Conservation (phyloP, 2,329 filamentous ascomycete genomes). For the Exophiala viscosa region DNA sequence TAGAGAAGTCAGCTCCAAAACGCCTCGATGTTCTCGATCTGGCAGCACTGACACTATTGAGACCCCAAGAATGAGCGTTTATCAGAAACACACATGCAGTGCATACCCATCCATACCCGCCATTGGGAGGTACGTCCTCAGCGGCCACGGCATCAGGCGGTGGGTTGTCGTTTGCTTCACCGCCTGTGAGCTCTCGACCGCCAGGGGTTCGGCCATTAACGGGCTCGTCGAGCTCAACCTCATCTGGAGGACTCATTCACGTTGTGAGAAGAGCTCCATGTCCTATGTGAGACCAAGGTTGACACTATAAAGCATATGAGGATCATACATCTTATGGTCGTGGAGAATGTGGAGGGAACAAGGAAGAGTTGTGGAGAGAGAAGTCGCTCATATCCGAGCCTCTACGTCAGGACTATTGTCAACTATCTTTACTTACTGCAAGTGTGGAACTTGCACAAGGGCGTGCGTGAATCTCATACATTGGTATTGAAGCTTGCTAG, state of each 20-base stretch:
- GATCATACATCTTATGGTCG: no score
- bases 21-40: neutral
- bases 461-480: no score
- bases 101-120: conserved; percentile 35
- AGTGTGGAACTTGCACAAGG: no score
- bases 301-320: no score
- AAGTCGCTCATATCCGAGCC: no score
- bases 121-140: conserved; percentile 24
- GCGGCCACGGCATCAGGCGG: conserved; percentile 13
- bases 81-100: conserved; percentile 29
- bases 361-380: no score
- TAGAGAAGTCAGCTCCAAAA: neutral
- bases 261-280: no score
- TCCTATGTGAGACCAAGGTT: no score
- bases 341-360: no score
- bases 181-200: neutral
- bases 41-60: conserved; percentile 24
- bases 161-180: neutral
- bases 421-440: no score
- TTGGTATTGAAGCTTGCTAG: no score
- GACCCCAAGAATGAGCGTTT: conserved; percentile 34
- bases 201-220: neutral
- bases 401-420: no score
- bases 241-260: neutral
- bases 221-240: neutral